These are phyloP conservation scores for Penicillium chermesinum DNA, from an alignment of 495 filamentous ascomycete genomes.

Conservation along the genomic window DNA sequence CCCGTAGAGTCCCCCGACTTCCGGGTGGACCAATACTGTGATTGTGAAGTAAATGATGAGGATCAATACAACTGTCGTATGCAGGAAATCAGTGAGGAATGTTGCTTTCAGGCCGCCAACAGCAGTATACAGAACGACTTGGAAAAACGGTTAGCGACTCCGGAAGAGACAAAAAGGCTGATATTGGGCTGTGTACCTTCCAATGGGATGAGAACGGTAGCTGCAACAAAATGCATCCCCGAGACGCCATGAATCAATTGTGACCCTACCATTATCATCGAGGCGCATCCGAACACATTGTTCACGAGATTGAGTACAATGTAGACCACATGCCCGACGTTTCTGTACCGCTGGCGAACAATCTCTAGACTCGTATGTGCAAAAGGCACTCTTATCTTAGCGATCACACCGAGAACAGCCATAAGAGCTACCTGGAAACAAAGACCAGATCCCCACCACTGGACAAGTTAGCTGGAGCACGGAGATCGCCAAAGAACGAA, in stretches of 20 bases:
- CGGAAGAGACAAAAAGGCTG: neutral
- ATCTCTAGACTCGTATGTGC: constrained; percentile 54
- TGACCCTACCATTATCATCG: constrained; percentile 35
- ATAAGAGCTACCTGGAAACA: constrained; percentile 40
- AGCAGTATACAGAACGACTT: constrained; percentile 37
- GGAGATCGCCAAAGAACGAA: neutral
- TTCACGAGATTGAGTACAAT: constrained; percentile 47
- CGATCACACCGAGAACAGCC: constrained; percentile 35
- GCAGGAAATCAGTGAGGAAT: constrained; percentile 37
- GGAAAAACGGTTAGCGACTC: neutral
- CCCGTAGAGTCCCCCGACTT: constrained; percentile 28
- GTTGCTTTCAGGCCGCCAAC: constrained; percentile 40
- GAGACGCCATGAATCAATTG: constrained; percentile 34
- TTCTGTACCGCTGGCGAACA: constrained; percentile 49
- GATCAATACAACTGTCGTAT: constrained; percentile 35
- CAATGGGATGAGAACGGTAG: constrained; percentile 41
- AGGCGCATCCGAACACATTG: constrained; percentile 46
- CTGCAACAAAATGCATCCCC: constrained; percentile 40
- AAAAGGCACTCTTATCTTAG: constrained; percentile 47
- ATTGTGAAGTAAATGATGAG: constrained; percentile 39
- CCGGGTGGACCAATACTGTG: constrained; percentile 26
- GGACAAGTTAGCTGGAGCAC: neutral
- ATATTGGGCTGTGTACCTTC: constrained; percentile 23
- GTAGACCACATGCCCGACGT: constrained; percentile 45
- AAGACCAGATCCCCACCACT: constrained; percentile 40